Evolutionary conservation across 1,284 basidiomycete genomes (phyloP).

Genomic region (Pholiota adiposa): DNA sequence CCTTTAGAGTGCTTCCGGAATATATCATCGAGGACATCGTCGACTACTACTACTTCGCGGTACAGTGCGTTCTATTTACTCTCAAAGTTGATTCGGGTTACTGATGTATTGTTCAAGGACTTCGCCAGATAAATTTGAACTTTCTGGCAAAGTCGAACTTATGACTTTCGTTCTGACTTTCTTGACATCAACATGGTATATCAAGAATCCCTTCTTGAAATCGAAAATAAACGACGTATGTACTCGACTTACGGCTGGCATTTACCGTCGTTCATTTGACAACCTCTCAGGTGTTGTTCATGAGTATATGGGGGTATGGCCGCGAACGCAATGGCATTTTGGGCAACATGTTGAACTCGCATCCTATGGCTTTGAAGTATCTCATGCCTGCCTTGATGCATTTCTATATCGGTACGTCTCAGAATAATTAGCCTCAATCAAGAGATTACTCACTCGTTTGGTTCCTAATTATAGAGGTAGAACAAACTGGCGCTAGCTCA

Average conservation of each 20-base stretch:
- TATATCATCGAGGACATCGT: slow-evolving; percentile 95
- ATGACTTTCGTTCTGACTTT: slow-evolving; percentile 91
- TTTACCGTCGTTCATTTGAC: neutral
- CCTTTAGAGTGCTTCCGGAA: slow-evolving; percentile 92
- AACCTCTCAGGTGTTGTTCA: slow-evolving; percentile 73
- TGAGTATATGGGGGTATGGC: slow-evolving; percentile 80
- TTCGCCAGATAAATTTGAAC: slow-evolving; percentile 80
- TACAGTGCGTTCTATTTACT: slow-evolving; percentile 57
- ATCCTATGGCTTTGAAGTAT: slow-evolving; percentile 85
- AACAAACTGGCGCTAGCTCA: slow-evolving; percentile 95
- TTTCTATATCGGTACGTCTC: slow-evolving; percentile 87
- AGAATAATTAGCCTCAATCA: too few relatives aligned
- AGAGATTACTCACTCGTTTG: too few relatives aligned
- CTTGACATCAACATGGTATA: slow-evolving; percentile 93
- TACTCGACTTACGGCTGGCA: neutral
- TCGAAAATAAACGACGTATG: slow-evolving; percentile 94
- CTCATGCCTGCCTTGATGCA: slow-evolving; percentile 92
- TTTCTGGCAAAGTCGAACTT: slow-evolving; percentile 87
- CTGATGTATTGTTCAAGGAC: slow-evolving; percentile 47
- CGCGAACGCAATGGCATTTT: slow-evolving; percentile 81
- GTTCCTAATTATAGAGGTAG: slow-evolving; percentile 72
- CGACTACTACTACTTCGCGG: slow-evolving; percentile 86
- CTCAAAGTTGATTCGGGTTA: neutral
- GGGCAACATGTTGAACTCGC: slow-evolving; percentile 82
- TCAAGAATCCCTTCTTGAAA: slow-evolving; percentile 98